These are phyloP conservation scores for Holtermannia corniformis DNA, from an alignment of 768 basidiomycete genomes.

Conservation along the genomic window DNA sequence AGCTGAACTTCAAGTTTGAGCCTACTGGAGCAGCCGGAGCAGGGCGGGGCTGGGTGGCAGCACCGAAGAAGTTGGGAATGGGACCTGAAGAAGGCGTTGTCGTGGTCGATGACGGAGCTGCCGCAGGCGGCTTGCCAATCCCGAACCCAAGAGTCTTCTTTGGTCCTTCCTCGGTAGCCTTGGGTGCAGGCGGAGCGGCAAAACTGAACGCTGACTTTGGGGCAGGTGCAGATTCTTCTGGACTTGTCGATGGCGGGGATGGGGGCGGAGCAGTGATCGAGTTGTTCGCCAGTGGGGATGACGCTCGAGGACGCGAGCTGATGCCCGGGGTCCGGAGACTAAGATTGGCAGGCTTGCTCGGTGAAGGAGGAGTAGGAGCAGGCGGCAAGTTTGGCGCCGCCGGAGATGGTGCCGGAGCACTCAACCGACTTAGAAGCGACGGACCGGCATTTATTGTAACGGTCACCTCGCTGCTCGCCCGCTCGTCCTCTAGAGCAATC, in stretches of 20 bases:
- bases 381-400: slow-evolving; percentile 2
- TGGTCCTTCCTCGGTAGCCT: not conserved
- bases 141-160: not conserved
- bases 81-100: too few species aligned
- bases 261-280: not conserved
- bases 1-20: not conserved
- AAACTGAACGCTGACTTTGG: not conserved
- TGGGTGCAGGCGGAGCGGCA: not conserved
- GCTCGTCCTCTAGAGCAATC: not conserved
- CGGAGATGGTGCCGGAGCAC: not conserved
- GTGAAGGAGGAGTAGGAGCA: slow-evolving; percentile 2
- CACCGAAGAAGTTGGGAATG: not conserved
- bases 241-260: not conserved
- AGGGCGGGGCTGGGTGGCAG: not conserved
- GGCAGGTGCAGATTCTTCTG: not conserved
- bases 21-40: too few species aligned
- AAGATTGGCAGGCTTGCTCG: slow-evolving; percentile 1
- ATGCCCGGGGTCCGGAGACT: slow-evolving; percentile 20
- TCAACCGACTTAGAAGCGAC: not conserved
- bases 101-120: not conserved
- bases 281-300: slow-evolving; percentile 26
- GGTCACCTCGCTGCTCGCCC: not conserved
- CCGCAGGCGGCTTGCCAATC: not conserved
- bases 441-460: not conserved
- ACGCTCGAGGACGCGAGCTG: slow-evolving; percentile 24